These are phyloP conservation scores for Tetrahymena thermophila DNA, from an alignment of 73 alveolate genomes.

Conservation along the genomic window DNA sequence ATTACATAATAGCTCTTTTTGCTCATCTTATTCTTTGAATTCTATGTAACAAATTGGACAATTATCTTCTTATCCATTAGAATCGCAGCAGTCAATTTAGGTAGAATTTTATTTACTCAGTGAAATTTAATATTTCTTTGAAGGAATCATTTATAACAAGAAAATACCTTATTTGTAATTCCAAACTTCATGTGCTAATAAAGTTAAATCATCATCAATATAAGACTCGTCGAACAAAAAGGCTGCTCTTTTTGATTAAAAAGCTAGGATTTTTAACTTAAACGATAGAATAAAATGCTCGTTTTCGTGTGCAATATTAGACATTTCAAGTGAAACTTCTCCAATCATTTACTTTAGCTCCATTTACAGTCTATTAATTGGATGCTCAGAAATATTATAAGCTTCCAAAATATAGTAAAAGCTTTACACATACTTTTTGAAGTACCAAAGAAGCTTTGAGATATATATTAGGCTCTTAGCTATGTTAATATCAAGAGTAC, in stretches of 20 bases:
- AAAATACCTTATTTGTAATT: not conserved
- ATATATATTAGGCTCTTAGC: not conserved
- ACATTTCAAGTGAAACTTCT: not conserved
- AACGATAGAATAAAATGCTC: not conserved
- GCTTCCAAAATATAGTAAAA: not conserved
- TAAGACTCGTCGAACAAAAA: not conserved
- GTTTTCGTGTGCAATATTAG: not conserved
- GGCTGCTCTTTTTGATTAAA: not conserved
- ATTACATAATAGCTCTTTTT: not conserved
- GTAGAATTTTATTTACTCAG: not conserved
- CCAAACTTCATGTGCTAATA: not conserved
- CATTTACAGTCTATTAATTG: not conserved
- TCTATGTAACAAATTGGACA: not conserved
- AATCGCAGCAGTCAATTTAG: not conserved
- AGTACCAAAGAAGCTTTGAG: not conserved
- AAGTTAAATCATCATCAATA: not conserved
- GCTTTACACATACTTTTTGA: not conserved
- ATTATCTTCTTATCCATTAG: not conserved
- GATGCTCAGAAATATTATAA: not conserved
- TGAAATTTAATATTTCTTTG: not conserved
- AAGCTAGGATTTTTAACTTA: not conserved
- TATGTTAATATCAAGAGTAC: not conserved
- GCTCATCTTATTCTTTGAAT: not conserved
- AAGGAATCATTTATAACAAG: not conserved
- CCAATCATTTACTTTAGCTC: not conserved